Evolutionary conservation across 805 yeast genomes (phyloP).

Genomic region (Wickerhamomyces pijperi): DNA sequence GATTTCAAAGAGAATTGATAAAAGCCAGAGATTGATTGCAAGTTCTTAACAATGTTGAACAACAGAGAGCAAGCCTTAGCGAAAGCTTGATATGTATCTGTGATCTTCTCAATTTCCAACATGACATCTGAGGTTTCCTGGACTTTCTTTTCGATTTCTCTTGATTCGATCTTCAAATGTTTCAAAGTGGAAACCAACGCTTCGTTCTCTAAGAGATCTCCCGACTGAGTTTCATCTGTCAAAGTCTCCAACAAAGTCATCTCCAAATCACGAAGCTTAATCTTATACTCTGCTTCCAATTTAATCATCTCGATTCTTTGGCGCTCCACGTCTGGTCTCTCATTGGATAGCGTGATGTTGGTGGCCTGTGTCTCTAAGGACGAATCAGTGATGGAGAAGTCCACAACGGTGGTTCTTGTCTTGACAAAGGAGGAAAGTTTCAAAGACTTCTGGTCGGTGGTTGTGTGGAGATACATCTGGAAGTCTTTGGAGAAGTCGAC

Average conservation of each 20-base stretch:
- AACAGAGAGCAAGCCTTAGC: slow-evolving; percentile 45
- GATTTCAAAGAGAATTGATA: slow-evolving; percentile 49
- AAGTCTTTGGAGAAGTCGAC: slow-evolving; percentile 62
- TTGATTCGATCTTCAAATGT: slow-evolving; percentile 50
- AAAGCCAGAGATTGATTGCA: slow-evolving; percentile 33
- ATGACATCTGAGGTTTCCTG: slow-evolving; percentile 44
- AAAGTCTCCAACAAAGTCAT: slow-evolving; percentile 44
- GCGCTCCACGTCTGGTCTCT: slow-evolving; percentile 56
- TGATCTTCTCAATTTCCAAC: slow-evolving; percentile 36
- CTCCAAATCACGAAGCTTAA: slow-evolving; percentile 45
- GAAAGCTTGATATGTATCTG: slow-evolving; percentile 37
- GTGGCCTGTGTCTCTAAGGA: slow-evolving; percentile 55
- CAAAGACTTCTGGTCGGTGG: slow-evolving; percentile 34
- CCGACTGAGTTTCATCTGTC: slow-evolving; percentile 31
- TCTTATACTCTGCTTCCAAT: slow-evolving; percentile 48
- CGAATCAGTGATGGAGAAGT: slow-evolving; percentile 63
- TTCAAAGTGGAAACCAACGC: slow-evolving; percentile 50
- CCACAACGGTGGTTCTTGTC: slow-evolving; percentile 51
- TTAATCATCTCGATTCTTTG: slow-evolving; percentile 42
- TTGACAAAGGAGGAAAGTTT: slow-evolving; percentile 41
- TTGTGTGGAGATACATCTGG: slow-evolving; percentile 47
- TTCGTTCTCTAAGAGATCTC: slow-evolving; percentile 60
- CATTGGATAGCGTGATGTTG: slow-evolving; percentile 39
- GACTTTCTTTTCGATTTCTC: slow-evolving; percentile 39
- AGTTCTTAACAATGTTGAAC: slow-evolving; percentile 32